Evolutionary conservation across 208 protist genomes (phyloP).

Genomic region (Lotmaria passim): DNA sequence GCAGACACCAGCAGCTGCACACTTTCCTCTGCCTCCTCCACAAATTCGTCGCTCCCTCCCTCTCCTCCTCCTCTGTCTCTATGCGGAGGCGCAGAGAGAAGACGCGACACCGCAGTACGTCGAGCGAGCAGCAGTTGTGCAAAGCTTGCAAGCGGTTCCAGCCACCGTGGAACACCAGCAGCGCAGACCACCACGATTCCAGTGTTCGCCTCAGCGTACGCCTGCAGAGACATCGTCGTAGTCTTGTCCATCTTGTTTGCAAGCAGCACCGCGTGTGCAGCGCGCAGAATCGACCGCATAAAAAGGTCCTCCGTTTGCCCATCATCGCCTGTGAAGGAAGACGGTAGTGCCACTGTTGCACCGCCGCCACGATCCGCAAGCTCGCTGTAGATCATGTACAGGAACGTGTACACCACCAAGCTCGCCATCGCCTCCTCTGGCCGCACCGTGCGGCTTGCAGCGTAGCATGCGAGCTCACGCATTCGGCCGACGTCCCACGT

Average conservation of each 20-base stretch:
- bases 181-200: slow-evolving; percentile 6
- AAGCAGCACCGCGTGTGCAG: background rate
- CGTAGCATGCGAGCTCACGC: slow-evolving; percentile 3
- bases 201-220: background rate
- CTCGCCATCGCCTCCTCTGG: slow-evolving; percentile 23
- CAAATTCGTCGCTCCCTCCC: background rate
- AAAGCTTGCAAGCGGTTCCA: slow-evolving; percentile 14
- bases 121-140: slow-evolving; percentile 21
- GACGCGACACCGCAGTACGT: background rate
- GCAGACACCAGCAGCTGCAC: background rate
- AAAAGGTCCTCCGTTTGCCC: slow-evolving; percentile 3
- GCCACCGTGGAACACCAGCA: background rate
- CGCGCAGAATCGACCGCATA: background rate
- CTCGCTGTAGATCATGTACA: slow-evolving; percentile 24
- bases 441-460: slow-evolving; percentile 7
- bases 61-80: background rate
- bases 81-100: background rate
- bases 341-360: background rate
- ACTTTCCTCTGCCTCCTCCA: background rate
- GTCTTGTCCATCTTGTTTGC: background rate
- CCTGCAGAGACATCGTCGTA: background rate
- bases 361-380: background rate
- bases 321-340: background rate
- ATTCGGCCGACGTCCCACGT: slow-evolving; percentile 21
- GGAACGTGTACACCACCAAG: slow-evolving; percentile 25